phyloP scores from a whole-genome alignment of 192 early-diverging fungal genomes.

The Gigaspora rosea region DNA sequence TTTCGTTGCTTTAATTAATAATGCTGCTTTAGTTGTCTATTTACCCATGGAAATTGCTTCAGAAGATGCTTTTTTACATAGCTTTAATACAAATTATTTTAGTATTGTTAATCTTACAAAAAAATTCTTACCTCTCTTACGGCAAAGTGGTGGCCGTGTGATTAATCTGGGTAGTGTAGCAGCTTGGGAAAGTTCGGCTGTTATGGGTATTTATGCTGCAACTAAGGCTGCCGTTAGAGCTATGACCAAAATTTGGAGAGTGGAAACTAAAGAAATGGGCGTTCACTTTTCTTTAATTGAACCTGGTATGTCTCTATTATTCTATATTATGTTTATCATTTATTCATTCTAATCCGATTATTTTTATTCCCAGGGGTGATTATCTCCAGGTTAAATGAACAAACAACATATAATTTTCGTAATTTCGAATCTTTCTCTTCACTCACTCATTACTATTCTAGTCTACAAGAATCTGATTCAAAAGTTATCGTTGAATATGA shows the following conservation, averaged over 20 bases:
- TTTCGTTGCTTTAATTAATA: conserved; percentile 21
- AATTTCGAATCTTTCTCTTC: conserved; percentile 5
- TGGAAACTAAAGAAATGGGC: conserved; percentile 18
- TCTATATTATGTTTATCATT: background rate
- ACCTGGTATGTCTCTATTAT: conserved; percentile 11
- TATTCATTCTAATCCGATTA: background rate
- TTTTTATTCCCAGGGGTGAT: conserved; percentile 2
- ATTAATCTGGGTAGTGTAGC: conserved; percentile 27
- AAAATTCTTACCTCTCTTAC: conserved; percentile 26
- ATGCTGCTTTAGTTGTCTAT: conserved; percentile 12
- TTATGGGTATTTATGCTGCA: conserved; percentile 26
- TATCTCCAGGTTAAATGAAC: conserved; percentile 1
- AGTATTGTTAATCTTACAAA: conserved; percentile 25
- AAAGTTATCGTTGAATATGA: conserved; percentile 14
- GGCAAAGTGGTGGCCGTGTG: conserved; percentile 16
- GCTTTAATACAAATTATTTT: conserved; percentile 34
- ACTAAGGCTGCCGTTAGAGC: conserved; percentile 23
- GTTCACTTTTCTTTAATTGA: conserved; percentile 15
- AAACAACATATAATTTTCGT: background rate
- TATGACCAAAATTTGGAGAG: conserved; percentile 19
- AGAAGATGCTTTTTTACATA: conserved; percentile 11
- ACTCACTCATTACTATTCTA: conserved; percentile 5
- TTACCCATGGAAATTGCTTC: conserved; percentile 25
- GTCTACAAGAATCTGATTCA: background rate
- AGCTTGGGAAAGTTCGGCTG: background rate